Evolutionary conservation across 345 rosid genomes (phyloP), one percentile per base, ranked within the genome.

Genomic region (Linum trigynum): DNA sequence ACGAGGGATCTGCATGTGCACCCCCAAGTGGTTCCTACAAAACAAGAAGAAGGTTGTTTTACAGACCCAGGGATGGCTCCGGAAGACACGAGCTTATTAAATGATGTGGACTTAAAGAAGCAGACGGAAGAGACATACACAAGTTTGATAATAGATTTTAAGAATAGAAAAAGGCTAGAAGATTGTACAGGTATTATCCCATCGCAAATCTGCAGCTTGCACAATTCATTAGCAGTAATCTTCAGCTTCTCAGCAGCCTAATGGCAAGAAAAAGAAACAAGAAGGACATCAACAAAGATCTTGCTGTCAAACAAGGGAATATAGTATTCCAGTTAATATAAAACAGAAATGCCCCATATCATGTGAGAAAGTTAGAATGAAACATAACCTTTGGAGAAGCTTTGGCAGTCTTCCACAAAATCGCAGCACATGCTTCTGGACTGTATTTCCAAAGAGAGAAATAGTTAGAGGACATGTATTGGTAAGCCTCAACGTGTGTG

Each of bases 171-270:
- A 1, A 56, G 59, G 5, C 5, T 7, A 57, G 38, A 37, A 8
- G 38, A 57, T 57, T 70, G 57, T 67, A 70, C 77, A 12, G 72
- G 77, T 55, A 76, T 76, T 15, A 76, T 53, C 65, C 66, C 76
- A 69, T 69, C 79, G 15, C 73, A 70, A 41, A 72, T 62, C 72
- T 76, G 58, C 59, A 65, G 65, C 73, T n/a, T 65, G 66, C 66
- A 76, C 69, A 68, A 73, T 56, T 72, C 79, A 69, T 69, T 73
- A 39, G 76, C 79, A 65, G 76, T 76, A 50, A 76, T 71, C 70
- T 61, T 71, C 37, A 76, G 67, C 38, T 72, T 76, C 56, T 51
- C 73, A 65, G 76, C 74, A 57, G 74, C 79, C 76, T 72, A 50
- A 3, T 50, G 65, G 40, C 58, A 38, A 38, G 51, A 48, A 48